Base-by-base conservation (phyloP, 2,329 filamentous ascomycete genomes). In the Ascochyta clinopodiicola region DNA sequence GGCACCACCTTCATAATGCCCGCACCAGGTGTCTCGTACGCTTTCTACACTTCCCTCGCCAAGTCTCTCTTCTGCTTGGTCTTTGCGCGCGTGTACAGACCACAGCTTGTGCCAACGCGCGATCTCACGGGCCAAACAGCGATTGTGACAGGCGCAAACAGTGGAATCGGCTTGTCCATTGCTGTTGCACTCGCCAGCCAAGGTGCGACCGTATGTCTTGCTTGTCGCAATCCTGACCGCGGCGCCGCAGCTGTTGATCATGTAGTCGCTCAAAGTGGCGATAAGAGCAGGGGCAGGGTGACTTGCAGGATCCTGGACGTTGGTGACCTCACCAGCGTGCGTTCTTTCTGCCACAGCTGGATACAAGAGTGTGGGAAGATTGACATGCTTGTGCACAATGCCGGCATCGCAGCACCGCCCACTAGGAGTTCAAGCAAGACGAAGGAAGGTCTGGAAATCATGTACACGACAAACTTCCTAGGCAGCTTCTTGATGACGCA, bases 71-170 rank as follows among this genome's bases (percentile, higher is more conserved):
- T 51, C 10, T 31, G 47, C 10, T 29, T 64, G 19, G 19, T 39
- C 12, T 51, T 64, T 29, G 55, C 59, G 8, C 57, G 59, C 17
- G 37, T 65, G 4, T 64, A 57, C 38, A 56, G 24, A 13, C 55
- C 55, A 8, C 61, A 64, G 15, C 7, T 10, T 7, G 39, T 47
- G 10, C 38, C 61, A 1, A 21, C 34, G 12, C 56, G 59, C 44
- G 22, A 61, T 19, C 52, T 82, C 43, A 73, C 71, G 8, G 77
- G 78, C 12, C 79, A 79, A 59, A 80, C 77, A 0, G 76, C 82
- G 3, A 69, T 84, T 8, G 63, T 83, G 15, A 83, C 82, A 6
- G 81, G 82, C 21, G 79, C 79, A 9, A 84, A 80, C 37, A 75
- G 78, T 2, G 82, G 82, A 4, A 67, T 84, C 13, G 82, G 82